Evolutionary conservation across 768 basidiomycete species (phyloP), one percentile per base, ranked within the genome.

Genomic region (Lactifluus volemus): DNA sequence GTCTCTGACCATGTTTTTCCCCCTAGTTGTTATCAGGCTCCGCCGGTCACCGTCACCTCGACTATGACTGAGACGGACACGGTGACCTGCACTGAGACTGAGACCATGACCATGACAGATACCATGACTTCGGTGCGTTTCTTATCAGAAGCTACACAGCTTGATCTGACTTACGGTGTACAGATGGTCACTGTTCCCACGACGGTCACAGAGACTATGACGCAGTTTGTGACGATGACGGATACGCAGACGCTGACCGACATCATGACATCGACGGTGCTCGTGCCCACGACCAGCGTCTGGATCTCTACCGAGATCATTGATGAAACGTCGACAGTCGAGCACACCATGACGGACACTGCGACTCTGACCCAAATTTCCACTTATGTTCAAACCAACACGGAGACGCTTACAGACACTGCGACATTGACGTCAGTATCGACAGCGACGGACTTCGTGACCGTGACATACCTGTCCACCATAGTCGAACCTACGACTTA

Each of bases 231-330:
- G 38, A 68, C 69, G 25, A 25, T 29, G 65, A 72, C 63, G 15
- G 65, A 66, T 25, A 1, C 55, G 15, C 38, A 61, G 34, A 66
- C 65, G 3, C 44, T 15, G 34, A 66, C 72, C 12, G 64, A 70
- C 50, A 48, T 67, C 45, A 63, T 68, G 66, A 84, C 83, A 3
- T 80, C 80, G 7, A 75, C 81, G 25, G 71, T 82, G 70, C 72
- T 81, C 38, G 74, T 82, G 47, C 84, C 84, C 50, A 86, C 85
- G 30, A 86, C 84, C 12, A 78, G 79, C 50, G 77, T 85, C 51
- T 87, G 79, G 79, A 78, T 84, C 42, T 86, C 64, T 36, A 77
- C 77, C 61, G 67, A 72, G 74, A 77, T 75, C 29, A 45, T 82
- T 52, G 81, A 85, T 64, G 76, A 83, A 68, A 84, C 83, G 49